These are phyloP conservation scores for Botrytis medusae DNA, from an alignment of 2,329 filamentous ascomycete genomes.

Conservation along the genomic window DNA sequence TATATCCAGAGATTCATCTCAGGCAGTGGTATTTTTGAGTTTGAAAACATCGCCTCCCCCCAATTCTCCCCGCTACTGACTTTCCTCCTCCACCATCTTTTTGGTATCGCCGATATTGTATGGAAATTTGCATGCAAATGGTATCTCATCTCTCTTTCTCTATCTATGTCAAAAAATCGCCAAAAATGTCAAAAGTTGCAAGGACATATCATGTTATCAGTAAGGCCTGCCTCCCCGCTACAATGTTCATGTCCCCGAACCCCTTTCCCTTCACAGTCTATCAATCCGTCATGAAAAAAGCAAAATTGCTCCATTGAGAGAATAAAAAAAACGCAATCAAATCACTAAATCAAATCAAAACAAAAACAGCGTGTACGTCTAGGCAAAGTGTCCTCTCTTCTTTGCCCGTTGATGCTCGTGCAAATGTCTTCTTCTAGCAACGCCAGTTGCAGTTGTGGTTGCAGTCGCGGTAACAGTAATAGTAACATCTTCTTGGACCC, in stretches of 20 bases:
- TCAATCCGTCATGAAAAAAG: conserved; percentile 2
- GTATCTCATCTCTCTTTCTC: background rate
- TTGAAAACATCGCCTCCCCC: background rate
- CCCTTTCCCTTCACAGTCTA: background rate
- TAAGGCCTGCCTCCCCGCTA: conserved; percentile 3
- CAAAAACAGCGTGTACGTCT: background rate
- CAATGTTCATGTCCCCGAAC: background rate
- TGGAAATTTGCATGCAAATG: background rate
- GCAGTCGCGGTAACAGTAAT: conserved; percentile 37
- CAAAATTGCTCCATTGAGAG: background rate
- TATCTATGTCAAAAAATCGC: background rate
- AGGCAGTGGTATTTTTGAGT: background rate
- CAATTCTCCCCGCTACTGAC: background rate
- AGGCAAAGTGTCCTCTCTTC: conserved; percentile 12
- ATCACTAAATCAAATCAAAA: conserved; percentile 3
- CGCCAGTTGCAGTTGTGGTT: background rate
- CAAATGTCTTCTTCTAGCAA: conserved; percentile 17
- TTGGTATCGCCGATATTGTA: background rate
- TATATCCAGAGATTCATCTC: background rate
- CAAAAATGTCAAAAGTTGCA: background rate
- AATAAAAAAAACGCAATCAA: background rate
- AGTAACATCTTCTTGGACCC: conserved; percentile 50
- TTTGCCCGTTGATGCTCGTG: conserved; percentile 16
- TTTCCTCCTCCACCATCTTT: background rate
- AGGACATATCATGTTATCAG: background rate